Base-by-base conservation (phyloP, 805 yeast species). In the Kuraishia piskuri region DNA sequence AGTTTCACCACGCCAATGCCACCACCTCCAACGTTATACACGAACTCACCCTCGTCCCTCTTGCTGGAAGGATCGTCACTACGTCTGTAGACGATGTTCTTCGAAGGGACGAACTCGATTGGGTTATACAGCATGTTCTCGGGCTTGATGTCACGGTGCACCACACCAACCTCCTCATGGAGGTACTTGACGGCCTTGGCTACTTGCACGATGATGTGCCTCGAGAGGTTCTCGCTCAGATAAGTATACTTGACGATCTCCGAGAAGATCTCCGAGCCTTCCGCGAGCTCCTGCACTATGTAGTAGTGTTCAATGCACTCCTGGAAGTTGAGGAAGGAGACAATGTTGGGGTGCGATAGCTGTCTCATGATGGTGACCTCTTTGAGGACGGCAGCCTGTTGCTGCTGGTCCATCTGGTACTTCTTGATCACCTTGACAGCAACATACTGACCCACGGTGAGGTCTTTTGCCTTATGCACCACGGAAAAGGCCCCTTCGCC, bases 1-100 rank as follows among this genome's bases (percentile, higher is more conserved):
- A 94, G 73, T 67, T 92, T 92, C 36, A 94, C 90, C 17, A 72
- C 61, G 8, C 98, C 99, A 59, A 94, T 86, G 14, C 91, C 88
- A 53, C 97, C 99, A 49, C 95, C 96, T 36, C 99, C 99, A 21
- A 88, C 71, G 12, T 88, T 88, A 3, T 86, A 84, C 9, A 68
- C 68, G 61, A 91, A 94, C 56, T 77, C 80, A 52, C 99, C 99
- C 71, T 94, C 99, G 64, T 92, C 97, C 14, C 74, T 71, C 66
- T 94, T 88, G 14, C 81, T 63, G 40, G 78, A 72, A 17, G 80
- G 80, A 65, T 88, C 94, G 66, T 88, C 96, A 12, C 86, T 79
- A 58, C 73, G 76, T 52, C 92, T 72, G 37, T 79, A 71, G 53
- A 67, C 70, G 21, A 51, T 52, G 2, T 54, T 25, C 19, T 58